These are phyloP conservation scores for Aureobasidium sp. DNA, from an alignment of 2,329 filamentous ascomycete genomes.

Conservation along the genomic window DNA sequence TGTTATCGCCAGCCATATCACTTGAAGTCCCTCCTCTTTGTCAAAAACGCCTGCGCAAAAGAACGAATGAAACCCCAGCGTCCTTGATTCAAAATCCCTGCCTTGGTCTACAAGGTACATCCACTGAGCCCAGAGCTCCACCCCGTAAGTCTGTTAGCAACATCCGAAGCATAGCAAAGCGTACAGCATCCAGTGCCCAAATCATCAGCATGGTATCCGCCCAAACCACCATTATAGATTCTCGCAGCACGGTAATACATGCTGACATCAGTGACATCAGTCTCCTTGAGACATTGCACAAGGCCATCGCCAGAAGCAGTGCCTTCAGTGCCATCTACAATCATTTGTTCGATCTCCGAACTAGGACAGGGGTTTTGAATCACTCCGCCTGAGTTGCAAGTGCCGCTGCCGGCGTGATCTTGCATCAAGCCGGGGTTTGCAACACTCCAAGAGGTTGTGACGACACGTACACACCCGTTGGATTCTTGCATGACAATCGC, in stretches of 20 bases:
- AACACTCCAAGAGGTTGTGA: slow-evolving; percentile 32
- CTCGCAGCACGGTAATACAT: slow-evolving; percentile 40
- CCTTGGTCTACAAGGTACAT: background rate
- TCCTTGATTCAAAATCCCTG: background rate
- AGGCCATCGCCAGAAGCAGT: slow-evolving; percentile 36
- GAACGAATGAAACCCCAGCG: background rate
- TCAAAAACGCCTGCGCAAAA: background rate
- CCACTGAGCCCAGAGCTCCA: slow-evolving; percentile 24
- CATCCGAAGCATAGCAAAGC: slow-evolving; percentile 43
- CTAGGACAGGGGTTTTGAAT: slow-evolving; percentile 32
- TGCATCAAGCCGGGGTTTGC: slow-evolving; percentile 42
- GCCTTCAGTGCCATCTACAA: slow-evolving; percentile 36
- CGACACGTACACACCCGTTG: slow-evolving; percentile 38
- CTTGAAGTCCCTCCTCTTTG: background rate
- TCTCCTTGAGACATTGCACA: slow-evolving; percentile 27
- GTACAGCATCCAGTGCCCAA: slow-evolving; percentile 38
- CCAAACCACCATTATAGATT: slow-evolving; percentile 42
- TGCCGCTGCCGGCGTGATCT: slow-evolving; percentile 31
- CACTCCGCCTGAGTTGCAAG: slow-evolving; percentile 27
- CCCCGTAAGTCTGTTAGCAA: slow-evolving; percentile 41
- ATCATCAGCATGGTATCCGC: slow-evolving; percentile 29
- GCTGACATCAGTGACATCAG: slow-evolving; percentile 22
- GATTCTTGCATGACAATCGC: slow-evolving; percentile 39
- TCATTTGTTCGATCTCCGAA: slow-evolving; percentile 32
- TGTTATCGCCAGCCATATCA: background rate